Conservation (phyloP, 768 basidiomycete species). For the Russula abietina region DNA sequence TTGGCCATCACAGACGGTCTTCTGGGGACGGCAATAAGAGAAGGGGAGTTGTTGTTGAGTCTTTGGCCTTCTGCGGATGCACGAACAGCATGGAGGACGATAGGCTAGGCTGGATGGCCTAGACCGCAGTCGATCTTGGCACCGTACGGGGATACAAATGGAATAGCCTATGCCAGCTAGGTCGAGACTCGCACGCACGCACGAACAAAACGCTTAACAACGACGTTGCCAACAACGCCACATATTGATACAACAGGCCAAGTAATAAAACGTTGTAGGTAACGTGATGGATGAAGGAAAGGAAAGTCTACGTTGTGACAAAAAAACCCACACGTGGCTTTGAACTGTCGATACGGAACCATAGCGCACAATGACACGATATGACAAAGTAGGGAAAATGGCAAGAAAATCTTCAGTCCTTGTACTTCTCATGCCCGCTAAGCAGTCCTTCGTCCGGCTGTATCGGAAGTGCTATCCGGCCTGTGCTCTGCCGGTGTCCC, state of each 20-base stretch:
- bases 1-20: conserved; percentile 35
- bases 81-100: background rate
- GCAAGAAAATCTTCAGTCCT: conserved; percentile 5
- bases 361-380: background rate
- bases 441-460: conserved; percentile 42
- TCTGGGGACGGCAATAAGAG: background rate
- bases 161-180: background rate
- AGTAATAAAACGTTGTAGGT: background rate
- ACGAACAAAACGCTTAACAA: background rate
- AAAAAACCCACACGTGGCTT: background rate
- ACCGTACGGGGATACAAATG: background rate
- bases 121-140: conserved; percentile 10
- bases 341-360: background rate
- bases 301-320: background rate
- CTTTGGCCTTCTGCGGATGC: background rate
- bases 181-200: background rate
- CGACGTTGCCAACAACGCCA: background rate
- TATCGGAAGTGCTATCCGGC: conserved; percentile 37
- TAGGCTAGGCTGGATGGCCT: conserved; percentile 14
- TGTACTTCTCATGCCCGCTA: conserved; percentile 30
- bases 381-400: background rate
- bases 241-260: conserved; percentile 23
- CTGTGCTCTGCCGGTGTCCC: conserved; percentile 21
- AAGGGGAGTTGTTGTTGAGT: background rate
- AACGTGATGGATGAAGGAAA: background rate